Evolutionary conservation across 768 basidiomycete genomes (phyloP).

Genomic region (Russula lepida): DNA sequence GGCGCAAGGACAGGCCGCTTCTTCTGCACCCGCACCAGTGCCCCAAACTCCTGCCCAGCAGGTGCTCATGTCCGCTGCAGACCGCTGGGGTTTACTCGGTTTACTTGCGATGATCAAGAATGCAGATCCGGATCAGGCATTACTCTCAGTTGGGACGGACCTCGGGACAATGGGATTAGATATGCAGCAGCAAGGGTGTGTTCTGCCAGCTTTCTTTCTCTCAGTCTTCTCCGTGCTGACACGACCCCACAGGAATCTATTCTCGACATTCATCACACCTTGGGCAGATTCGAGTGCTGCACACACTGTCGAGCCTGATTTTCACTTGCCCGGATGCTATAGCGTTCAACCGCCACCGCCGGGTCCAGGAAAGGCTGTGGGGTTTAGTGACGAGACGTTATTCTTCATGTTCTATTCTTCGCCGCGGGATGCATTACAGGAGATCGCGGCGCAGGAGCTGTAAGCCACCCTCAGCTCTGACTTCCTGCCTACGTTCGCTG

Average conservation of each 20-base stretch:
- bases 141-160: constrained; percentile 81
- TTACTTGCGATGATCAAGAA: constrained; percentile 78
- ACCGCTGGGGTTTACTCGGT: constrained; percentile 38
- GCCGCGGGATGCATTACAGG: constrained; percentile 84
- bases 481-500: neutral
- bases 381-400: constrained; percentile 88
- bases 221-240: neutral
- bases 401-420: constrained; percentile 96
- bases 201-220: constrained; percentile 12
- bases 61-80: constrained; percentile 22
- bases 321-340: constrained; percentile 81
- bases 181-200: constrained; percentile 71
- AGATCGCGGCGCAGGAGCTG: constrained; percentile 89
- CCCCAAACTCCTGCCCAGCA: constrained; percentile 24
- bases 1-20: constrained; percentile 11
- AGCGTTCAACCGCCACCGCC: constrained; percentile 81
- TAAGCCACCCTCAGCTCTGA: constrained; percentile 35
- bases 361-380: constrained; percentile 64
- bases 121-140: constrained; percentile 69
- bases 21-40: constrained; percentile 30
- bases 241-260: constrained; percentile 49
- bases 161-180: constrained; percentile 84
- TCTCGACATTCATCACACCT: constrained; percentile 87
- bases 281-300: constrained; percentile 86
- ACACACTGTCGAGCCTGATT: constrained; percentile 81